Evolutionary conservation across 352 stramenopile genomes (phyloP).

Genomic region (Pythium brachiatum): DNA sequence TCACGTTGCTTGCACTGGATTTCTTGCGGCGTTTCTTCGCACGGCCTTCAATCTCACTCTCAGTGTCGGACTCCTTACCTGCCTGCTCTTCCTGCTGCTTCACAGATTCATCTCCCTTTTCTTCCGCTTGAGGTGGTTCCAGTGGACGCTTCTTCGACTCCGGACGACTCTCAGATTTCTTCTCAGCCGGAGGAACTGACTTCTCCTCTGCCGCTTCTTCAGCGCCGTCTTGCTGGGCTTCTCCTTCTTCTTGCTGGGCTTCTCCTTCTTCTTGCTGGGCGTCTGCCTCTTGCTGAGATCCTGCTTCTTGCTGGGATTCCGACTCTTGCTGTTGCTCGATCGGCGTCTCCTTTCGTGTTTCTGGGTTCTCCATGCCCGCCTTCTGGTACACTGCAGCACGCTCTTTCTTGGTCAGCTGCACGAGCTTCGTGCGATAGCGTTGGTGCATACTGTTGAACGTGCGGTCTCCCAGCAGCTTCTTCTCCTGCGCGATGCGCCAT

Average conservation of each 20-base stretch:
- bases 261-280: not conserved
- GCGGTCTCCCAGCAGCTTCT: constrained; percentile 32
- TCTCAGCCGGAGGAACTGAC: not conserved
- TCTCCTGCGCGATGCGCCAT: constrained; percentile 13
- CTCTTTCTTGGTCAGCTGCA: constrained; percentile 34
- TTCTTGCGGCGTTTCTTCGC: constrained; percentile 17
- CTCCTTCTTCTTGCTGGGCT: not conserved
- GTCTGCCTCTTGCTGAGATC: not conserved
- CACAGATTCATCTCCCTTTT: not conserved
- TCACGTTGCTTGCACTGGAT: not conserved
- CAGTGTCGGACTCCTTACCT: not conserved
- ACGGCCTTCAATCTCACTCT: constrained; percentile 15
- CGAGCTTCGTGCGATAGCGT: constrained; percentile 45
- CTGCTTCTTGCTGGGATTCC: not conserved
- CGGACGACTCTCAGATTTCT: not conserved
- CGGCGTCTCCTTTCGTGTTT: not conserved
- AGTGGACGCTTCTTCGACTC: not conserved
- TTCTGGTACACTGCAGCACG: constrained; percentile 16
- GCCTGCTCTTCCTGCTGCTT: not conserved
- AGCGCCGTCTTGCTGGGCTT: no score
- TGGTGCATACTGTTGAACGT: constrained; percentile 50
- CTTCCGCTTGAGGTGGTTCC: not conserved
- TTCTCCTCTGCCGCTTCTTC: not conserved
- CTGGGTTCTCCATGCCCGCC: not conserved
- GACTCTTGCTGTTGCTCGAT: not conserved